These are phyloP conservation scores for Macrophomina phaseolina DNA, from an alignment of 2,329 filamentous ascomycete genomes.

Conservation along the genomic window DNA sequence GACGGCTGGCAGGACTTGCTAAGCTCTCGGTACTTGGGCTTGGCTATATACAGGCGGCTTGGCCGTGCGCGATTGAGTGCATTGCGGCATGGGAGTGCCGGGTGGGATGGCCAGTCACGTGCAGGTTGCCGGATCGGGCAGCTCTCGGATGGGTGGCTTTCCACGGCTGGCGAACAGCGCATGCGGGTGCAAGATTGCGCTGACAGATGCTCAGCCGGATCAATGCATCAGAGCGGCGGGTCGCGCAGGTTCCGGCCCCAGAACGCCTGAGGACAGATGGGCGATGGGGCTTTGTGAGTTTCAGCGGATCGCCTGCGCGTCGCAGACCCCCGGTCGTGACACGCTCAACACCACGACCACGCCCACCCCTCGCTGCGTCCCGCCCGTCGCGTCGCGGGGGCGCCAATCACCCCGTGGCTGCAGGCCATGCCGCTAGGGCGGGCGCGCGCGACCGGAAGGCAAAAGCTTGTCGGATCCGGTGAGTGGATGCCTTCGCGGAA, in stretches of 20 bases:
- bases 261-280: neutral
- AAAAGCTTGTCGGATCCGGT: conserved; percentile 13
- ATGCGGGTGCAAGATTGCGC: neutral
- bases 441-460: neutral
- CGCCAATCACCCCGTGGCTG: neutral
- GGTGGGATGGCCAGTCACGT: neutral
- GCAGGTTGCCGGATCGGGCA: neutral
- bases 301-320: conserved; percentile 42
- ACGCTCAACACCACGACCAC: conserved; percentile 16
- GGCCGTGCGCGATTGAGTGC: neutral
- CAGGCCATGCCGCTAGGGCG: neutral
- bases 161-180: neutral
- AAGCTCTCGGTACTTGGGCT: neutral
- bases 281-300: conserved; percentile 42
- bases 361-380: neutral
- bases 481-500: conserved; percentile 22
- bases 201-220: neutral
- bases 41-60: neutral
- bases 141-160: neutral
- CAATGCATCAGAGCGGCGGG: conserved; percentile 10
- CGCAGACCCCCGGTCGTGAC: conserved; percentile 36
- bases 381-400: conserved; percentile 4
- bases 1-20: neutral
- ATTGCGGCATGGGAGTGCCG: neutral
- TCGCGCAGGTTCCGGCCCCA: conserved; percentile 5